Conservation (phyloP, 257 asterid species). For the Fraxinus cuspidata region DNA sequence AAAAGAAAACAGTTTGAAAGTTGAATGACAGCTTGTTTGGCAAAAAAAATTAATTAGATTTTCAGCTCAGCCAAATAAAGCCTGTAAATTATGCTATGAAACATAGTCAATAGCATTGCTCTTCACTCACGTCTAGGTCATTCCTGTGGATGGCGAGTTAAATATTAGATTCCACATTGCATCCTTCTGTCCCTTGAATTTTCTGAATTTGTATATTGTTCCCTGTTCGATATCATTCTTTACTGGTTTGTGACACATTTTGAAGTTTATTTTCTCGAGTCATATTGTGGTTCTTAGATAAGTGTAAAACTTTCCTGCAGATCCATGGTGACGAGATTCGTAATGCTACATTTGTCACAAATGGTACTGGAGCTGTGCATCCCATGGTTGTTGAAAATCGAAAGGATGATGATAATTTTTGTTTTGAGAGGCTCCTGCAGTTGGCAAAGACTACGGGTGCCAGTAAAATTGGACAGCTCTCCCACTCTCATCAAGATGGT, state of each 20-base stretch:
- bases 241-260: background rate
- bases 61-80: background rate
- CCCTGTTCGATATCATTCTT: background rate
- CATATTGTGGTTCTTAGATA: slow-evolving; percentile 6
- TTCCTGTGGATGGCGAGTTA: slow-evolving; percentile 43
- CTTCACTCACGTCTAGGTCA: background rate
- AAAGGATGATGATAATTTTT: slow-evolving; percentile 32
- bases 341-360: slow-evolving; percentile 28
- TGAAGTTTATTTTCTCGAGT: background rate
- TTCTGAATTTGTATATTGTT: slow-evolving; percentile 46
- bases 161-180: slow-evolving; percentile 36
- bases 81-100: background rate
- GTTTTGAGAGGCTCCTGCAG: slow-evolving; percentile 51
- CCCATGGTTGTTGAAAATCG: slow-evolving; percentile 32
- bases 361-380: slow-evolving; percentile 27
- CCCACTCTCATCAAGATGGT: background rate
- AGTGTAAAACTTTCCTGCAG: slow-evolving; percentile 42
- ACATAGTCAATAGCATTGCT: background rate
- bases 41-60: background rate
- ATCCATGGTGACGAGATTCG: slow-evolving; percentile 39
- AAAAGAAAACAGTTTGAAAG: background rate
- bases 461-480: slow-evolving; percentile 39
- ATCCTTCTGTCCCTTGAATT: slow-evolving; percentile 1
- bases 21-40: background rate
- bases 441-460: slow-evolving; percentile 46